Conservation (phyloP, 352 stramenopile species). For the Saprolegnia diclina region DNA sequence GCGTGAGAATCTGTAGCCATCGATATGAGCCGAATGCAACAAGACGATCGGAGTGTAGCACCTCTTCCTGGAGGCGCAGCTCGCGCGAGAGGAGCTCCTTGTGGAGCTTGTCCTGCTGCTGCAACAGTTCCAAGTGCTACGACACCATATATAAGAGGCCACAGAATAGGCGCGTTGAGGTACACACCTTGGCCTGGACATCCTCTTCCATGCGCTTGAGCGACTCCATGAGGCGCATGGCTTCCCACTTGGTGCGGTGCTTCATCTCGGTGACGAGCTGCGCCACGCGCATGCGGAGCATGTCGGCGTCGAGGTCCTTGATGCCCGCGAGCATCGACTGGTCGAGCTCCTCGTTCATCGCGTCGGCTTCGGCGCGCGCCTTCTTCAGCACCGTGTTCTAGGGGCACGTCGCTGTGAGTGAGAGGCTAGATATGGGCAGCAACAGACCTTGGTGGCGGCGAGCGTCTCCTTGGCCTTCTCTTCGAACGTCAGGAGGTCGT, state of each 20-base stretch:
- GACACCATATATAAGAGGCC: too few species aligned
- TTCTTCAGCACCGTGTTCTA: constrained; percentile 47
- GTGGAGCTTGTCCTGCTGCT: constrained; percentile 59
- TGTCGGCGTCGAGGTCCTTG: constrained; percentile 59
- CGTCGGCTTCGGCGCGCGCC: constrained; percentile 43
- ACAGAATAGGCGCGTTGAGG: too few species aligned
- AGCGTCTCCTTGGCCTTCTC: constrained; percentile 20
- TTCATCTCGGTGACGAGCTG: constrained; percentile 83
- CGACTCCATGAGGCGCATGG: constrained; percentile 62
- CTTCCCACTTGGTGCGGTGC: constrained; percentile 81
- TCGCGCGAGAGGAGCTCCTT: constrained; percentile 73
- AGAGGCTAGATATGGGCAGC: constrained; percentile 6
- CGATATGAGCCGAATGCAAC: background rate
- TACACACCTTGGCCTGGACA: constrained; percentile 58
- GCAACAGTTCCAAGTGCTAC: constrained; percentile 50
- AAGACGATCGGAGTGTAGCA: constrained; percentile 21
- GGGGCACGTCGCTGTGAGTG: background rate
- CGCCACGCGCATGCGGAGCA: constrained; percentile 65
- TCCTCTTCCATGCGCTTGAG: constrained; percentile 75
- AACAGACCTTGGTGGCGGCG: constrained; percentile 5
- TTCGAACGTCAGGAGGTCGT: constrained; percentile 29
- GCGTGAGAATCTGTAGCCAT: constrained; percentile 32
- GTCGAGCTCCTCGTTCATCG: constrained; percentile 53
- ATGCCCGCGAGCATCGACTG: constrained; percentile 69
- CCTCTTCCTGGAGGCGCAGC: constrained; percentile 62